A percentile compares a stretch with the other conserved stretches of the same genome.
phyloP scores from a whole-genome alignment of 257 asterid genomes.

The Solanum infundibuliforme region DNA sequence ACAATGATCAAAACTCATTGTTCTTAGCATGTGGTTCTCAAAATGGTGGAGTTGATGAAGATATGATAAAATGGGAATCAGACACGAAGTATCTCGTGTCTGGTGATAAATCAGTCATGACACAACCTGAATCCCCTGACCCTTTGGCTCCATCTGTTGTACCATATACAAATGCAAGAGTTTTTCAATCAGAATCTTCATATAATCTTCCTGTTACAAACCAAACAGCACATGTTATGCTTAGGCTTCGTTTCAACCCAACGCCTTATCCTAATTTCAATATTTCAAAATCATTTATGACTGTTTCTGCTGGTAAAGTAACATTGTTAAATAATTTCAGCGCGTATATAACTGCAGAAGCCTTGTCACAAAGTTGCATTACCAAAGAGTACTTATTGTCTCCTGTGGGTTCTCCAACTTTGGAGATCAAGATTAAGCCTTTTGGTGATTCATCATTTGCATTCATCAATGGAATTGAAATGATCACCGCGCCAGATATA shows the following conservation, averaged over 20 bases:
- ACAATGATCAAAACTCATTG: constrained; percentile 6
- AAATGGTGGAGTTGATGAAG: constrained; percentile 30
- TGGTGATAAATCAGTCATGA: constrained; percentile 22
- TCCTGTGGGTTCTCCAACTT: constrained; percentile 17
- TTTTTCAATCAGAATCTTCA: constrained; percentile 50
- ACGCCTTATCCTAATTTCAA: constrained; percentile 53
- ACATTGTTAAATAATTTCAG: constrained; percentile 69
- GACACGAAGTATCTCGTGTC: constrained; percentile 33
- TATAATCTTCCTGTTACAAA: constrained; percentile 46
- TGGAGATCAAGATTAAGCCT: constrained; percentile 53
- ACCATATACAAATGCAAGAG: constrained; percentile 71
- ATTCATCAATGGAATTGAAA: constrained; percentile 74
- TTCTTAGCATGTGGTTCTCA: constrained; percentile 52
- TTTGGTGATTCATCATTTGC: constrained; percentile 44
- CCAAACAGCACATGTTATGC: constrained; percentile 31
- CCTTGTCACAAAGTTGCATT: constrained; percentile 72
- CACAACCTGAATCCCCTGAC: constrained; percentile 46
- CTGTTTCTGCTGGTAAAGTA: constrained; percentile 37
- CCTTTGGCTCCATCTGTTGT: constrained; percentile 51
- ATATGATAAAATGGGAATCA: constrained; percentile 57
- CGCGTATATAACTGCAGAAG: constrained; percentile 56
- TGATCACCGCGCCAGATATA: constrained; percentile 35
- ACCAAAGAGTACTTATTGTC: constrained; percentile 62
- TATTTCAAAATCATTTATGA: constrained; percentile 48
- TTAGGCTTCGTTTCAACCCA: constrained; percentile 79